Percentiles rank a stretch among this genome's conserved stretches.
These are phyloP conservation scores for Arabidopsis suecica DNA, from an alignment of 345 rosid species.

Conservation along the genomic window DNA sequence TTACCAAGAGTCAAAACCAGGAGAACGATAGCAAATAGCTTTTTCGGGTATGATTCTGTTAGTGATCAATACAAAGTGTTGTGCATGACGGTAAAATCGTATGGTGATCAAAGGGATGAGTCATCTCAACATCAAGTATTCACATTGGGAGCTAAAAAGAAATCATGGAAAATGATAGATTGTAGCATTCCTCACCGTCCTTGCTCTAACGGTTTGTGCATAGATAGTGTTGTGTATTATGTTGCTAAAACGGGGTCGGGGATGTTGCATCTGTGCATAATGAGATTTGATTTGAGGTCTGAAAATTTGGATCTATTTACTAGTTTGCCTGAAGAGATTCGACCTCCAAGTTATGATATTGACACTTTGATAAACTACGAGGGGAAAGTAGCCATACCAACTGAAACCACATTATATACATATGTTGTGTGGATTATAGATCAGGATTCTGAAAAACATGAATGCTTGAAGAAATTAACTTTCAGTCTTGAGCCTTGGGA, in stretches of 20 bases:
- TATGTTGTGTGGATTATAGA: no score
- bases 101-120: background rate
- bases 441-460: no score
- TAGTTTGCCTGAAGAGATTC: background rate
- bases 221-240: slow-evolving; percentile 25
- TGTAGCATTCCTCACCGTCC: slow-evolving; percentile 1
- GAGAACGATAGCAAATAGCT: background rate
- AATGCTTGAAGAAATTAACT: no score
- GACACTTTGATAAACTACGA: no score
- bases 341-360: no score
- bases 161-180: slow-evolving; percentile 1
- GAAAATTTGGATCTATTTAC: slow-evolving; percentile 9
- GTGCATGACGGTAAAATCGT: background rate
- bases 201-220: slow-evolving; percentile 18
- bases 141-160: background rate
- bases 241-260: background rate
- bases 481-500: no score
- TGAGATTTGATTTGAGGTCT: slow-evolving; percentile 19
- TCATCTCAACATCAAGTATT: slow-evolving; percentile 19
- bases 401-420: no score
- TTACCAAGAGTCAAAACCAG: slow-evolving; percentile 1
- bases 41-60: background rate
- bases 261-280: background rate
- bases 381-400: no score
- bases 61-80: background rate